These are phyloP conservation scores for Aspergillus calidoustus DNA, from an alignment of 2,329 filamentous ascomycete genomes.

Conservation along the genomic window DNA sequence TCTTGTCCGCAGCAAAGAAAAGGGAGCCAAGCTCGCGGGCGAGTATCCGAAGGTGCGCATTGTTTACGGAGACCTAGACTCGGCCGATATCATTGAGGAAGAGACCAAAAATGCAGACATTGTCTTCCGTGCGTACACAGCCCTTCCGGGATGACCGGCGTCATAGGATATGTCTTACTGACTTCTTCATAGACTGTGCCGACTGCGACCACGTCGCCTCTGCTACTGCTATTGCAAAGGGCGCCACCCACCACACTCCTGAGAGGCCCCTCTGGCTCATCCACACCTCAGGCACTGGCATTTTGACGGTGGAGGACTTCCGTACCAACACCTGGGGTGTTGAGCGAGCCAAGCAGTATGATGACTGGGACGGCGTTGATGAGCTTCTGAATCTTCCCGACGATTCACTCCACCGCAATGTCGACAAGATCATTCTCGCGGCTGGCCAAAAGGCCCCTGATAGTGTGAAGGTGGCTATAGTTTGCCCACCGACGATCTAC, in stretches of 20 bases:
- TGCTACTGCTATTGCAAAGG: conserved; percentile 47
- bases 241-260: conserved; percentile 40
- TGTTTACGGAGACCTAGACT: conserved; percentile 51
- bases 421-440: conserved; percentile 46
- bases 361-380: conserved; percentile 51
- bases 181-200: conserved; percentile 39
- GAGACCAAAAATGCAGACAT: conserved; percentile 54
- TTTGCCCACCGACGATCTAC: conserved; percentile 49
- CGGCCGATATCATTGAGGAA: conserved; percentile 44
- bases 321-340: conserved; percentile 45
- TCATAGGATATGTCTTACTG: background rate
- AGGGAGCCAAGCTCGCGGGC: conserved; percentile 44
- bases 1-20: conserved; percentile 50
- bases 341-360: conserved; percentile 48
- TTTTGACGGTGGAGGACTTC: conserved; percentile 49
- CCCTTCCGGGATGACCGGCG: too few relatives aligned
- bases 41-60: conserved; percentile 48
- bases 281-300: conserved; percentile 51
- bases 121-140: conserved; percentile 46
- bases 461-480: conserved; percentile 43
- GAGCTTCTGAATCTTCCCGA: conserved; percentile 49
- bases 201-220: conserved; percentile 50
- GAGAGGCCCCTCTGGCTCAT: conserved; percentile 47
- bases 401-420: conserved; percentile 46
- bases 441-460: conserved; percentile 31